A percentile compares a stretch with the other conserved stretches of the same genome.
Evolutionary conservation across 306 rosid species (phyloP).

Genomic region (Prosopis cineraria): DNA sequence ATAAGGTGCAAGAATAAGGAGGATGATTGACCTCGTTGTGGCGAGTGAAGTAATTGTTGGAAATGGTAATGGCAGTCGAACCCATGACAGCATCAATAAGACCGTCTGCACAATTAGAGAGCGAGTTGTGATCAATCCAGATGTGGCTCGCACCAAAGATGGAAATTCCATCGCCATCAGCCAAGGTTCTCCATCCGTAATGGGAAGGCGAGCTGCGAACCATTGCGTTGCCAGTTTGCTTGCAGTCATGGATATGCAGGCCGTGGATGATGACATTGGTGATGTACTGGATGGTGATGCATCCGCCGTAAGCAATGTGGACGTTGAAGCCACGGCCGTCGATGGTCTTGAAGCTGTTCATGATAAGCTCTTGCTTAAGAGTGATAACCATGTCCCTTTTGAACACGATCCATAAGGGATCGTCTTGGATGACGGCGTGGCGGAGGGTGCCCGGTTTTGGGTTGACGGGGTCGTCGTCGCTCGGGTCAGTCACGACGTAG

Average conservation of each 20-base stretch:
- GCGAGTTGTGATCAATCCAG: conserved; percentile 93
- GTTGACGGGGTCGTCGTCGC: conserved; percentile 71
- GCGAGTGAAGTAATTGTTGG: conserved; percentile 88
- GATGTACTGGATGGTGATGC: conserved; percentile 83
- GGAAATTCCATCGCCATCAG: conserved; percentile 91
- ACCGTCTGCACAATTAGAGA: conserved; percentile 86
- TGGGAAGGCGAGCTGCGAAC: conserved; percentile 93
- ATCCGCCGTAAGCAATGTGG: conserved; percentile 88
- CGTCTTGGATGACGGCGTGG: conserved; percentile 85
- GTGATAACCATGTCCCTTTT: conserved; percentile 97
- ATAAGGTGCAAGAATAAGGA: no score
- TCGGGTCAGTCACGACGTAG: conserved; percentile 66
- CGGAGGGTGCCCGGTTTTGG: conserved; percentile 92
- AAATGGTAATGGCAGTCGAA: conserved; percentile 88
- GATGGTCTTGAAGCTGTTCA: conserved; percentile 98
- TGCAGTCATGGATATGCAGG: conserved; percentile 82
- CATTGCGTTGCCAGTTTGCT: conserved; percentile 91
- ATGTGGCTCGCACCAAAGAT: conserved; percentile 83
- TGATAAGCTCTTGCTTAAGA: conserved; percentile 78
- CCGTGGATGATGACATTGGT: conserved; percentile 94
- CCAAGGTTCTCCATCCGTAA: conserved; percentile 93
- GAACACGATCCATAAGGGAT: conserved; percentile 93
- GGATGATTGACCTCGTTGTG: conserved; percentile 74
- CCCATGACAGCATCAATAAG: conserved; percentile 93
- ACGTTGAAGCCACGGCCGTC: conserved; percentile 88